Evolutionary conservation across 148 eudicot species (phyloP).

Genomic region (Tetragonia tetragonoides): DNA sequence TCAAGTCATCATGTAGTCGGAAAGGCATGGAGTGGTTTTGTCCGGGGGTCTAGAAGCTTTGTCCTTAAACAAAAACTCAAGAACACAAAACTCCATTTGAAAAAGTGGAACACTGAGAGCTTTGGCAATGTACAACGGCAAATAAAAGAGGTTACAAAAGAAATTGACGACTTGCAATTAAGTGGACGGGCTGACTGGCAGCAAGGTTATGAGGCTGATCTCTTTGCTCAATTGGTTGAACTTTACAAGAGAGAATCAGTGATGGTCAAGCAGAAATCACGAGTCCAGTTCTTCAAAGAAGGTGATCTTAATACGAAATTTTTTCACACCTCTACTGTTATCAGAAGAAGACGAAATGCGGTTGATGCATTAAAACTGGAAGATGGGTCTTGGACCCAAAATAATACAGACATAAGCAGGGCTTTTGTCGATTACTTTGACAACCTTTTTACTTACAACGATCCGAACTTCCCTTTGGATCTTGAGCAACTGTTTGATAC

Average conservation of each 20-base stretch:
- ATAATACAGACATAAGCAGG: too few relatives aligned
- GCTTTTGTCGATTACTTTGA: not conserved
- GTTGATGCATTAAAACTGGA: not conserved
- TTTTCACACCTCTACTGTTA: not conserved
- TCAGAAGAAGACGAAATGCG: not conserved
- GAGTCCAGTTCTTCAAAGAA: too few relatives aligned
- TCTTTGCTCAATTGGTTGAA: not conserved
- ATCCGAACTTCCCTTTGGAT: not conserved
- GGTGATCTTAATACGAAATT: not conserved
- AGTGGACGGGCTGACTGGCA: not conserved
- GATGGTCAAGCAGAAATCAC: not conserved
- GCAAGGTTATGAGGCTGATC: not conserved
- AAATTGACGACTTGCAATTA: not conserved
- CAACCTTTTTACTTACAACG: too few relatives aligned
- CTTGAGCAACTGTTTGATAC: not conserved
- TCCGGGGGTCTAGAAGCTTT: not conserved
- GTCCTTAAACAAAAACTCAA: not conserved
- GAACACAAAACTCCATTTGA: not conserved
- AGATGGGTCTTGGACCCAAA: too few relatives aligned
- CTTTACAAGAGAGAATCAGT: not conserved
- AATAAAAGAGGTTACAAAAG: not conserved
- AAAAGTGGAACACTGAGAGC: not conserved
- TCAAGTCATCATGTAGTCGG: not conserved
- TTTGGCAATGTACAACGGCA: not conserved
- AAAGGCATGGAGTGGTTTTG: not conserved